Conservation (phyloP, 2,329 filamentous ascomycete species). For the Botryotinia narcissicola region DNA sequence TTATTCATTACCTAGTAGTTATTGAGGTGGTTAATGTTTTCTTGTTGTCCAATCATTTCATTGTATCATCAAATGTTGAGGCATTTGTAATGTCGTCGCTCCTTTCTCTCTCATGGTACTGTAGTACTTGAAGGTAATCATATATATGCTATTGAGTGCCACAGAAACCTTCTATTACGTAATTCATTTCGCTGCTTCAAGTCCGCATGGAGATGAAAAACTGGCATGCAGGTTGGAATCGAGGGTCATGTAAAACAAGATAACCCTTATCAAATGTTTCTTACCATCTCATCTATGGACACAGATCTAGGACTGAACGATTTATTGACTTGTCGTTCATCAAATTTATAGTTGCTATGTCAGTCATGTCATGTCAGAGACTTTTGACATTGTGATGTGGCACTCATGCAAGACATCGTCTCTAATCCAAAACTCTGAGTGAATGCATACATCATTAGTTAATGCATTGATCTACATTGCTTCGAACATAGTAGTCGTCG, state of each 20-base stretch:
- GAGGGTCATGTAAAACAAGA: neutral
- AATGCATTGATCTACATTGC: slow-evolving; percentile 10
- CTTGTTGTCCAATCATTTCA: neutral
- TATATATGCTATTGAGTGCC: neutral
- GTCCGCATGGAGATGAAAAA: neutral
- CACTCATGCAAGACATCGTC: neutral
- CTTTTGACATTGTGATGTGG: neutral
- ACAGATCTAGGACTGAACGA: neutral
- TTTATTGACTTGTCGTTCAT: neutral
- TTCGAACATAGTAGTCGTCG: neutral
- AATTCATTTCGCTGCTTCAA: neutral
- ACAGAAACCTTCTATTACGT: neutral
- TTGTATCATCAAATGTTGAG: neutral
- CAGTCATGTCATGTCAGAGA: neutral
- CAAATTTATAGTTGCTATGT: neutral
- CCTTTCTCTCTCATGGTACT: neutral
- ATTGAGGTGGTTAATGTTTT: neutral
- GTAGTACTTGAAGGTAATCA: neutral
- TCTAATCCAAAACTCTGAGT: neutral
- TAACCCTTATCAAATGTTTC: neutral
- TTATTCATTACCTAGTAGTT: neutral
- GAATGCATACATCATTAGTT: neutral
- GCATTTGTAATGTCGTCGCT: neutral
- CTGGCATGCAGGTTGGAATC: neutral
- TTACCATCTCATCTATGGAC: neutral